These are phyloP conservation scores for Helotiales sp. DNA, from an alignment of 2,329 filamentous ascomycete species.

Conservation along the genomic window DNA sequence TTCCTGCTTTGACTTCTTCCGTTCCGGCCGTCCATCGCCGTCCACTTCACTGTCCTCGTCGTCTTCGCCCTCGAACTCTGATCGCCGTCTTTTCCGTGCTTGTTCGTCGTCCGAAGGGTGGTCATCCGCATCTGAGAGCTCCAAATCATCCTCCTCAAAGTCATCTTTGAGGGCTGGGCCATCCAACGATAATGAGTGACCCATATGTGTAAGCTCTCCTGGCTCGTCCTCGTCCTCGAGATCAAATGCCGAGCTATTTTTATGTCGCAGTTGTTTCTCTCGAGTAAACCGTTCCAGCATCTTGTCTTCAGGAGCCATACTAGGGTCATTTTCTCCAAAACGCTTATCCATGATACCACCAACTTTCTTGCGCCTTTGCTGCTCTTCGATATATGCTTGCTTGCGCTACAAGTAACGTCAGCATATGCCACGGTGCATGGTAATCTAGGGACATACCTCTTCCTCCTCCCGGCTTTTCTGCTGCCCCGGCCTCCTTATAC, in stretches of 20 bases:
- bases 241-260: slow-evolving; percentile 81
- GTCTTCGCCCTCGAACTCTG: slow-evolving; percentile 47
- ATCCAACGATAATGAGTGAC: slow-evolving; percentile 69
- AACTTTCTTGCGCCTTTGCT: slow-evolving; percentile 86
- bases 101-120: slow-evolving; percentile 55
- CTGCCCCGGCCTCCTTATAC: slow-evolving; percentile 75
- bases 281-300: slow-evolving; percentile 87
- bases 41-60: slow-evolving; percentile 51
- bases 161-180: slow-evolving; percentile 61
- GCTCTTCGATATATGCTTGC: slow-evolving; percentile 51
- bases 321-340: slow-evolving; percentile 93
- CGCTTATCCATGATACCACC: slow-evolving; percentile 90
- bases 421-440: background rate
- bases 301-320: slow-evolving; percentile 89
- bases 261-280: slow-evolving; percentile 79
- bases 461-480: slow-evolving; percentile 87
- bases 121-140: slow-evolving; percentile 55
- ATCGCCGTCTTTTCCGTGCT: slow-evolving; percentile 57
- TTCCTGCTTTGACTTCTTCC: slow-evolving; percentile 93
- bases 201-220: slow-evolving; percentile 77
- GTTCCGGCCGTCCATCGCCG: slow-evolving; percentile 62
- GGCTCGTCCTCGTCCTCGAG: slow-evolving; percentile 78
- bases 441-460: slow-evolving; percentile 53
- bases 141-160: slow-evolving; percentile 76
- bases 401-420: slow-evolving; percentile 21